These are phyloP conservation scores for Calonectria pteridis DNA, from an alignment of 2,329 filamentous ascomycete genomes.

Conservation along the genomic window DNA sequence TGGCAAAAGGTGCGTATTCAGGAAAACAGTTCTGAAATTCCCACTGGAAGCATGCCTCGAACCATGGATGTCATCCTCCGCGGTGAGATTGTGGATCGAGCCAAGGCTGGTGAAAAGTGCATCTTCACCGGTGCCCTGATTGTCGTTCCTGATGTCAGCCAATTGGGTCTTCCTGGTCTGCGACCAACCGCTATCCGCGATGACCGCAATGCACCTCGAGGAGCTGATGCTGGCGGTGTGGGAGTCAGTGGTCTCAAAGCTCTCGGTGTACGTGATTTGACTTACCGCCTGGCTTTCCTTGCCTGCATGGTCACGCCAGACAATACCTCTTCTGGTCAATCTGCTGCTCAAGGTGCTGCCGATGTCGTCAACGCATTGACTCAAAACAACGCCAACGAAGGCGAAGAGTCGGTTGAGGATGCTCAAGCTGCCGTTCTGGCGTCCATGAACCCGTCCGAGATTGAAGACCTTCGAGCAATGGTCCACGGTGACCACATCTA, in stretches of 20 bases:
- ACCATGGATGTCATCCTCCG: conserved; percentile 97
- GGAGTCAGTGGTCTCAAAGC: conserved; percentile 92
- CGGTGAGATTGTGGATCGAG: conserved; percentile 96
- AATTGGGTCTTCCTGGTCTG: conserved; percentile 89
- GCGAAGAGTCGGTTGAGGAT: conserved; percentile 80
- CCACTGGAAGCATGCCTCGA: conserved; percentile 97
- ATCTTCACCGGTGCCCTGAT: conserved; percentile 97
- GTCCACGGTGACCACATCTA: conserved; percentile 98
- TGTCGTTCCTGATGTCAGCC: conserved; percentile 96
- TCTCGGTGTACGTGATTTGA: conserved; percentile 93
- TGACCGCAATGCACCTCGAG: conserved; percentile 78
- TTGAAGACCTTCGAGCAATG: conserved; percentile 91
- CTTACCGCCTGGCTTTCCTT: conserved; percentile 95
- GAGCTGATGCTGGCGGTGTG: conserved; percentile 83
- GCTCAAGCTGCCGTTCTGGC: conserved; percentile 89
- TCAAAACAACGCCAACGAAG: conserved; percentile 70
- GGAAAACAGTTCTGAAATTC: conserved; percentile 98
- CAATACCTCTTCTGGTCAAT: conserved; percentile 81
- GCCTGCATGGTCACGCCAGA: conserved; percentile 97
- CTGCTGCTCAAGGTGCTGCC: conserved; percentile 71
- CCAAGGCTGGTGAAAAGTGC: conserved; percentile 97
- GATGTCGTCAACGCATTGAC: conserved; percentile 91
- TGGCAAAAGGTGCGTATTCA: conserved; percentile 99
- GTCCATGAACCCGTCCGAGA: conserved; percentile 87
- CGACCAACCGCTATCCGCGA: conserved; percentile 87